These are phyloP conservation scores for Amanita pallidorosea DNA, from an alignment of 768 basidiomycete species.

Conservation along the genomic window DNA sequence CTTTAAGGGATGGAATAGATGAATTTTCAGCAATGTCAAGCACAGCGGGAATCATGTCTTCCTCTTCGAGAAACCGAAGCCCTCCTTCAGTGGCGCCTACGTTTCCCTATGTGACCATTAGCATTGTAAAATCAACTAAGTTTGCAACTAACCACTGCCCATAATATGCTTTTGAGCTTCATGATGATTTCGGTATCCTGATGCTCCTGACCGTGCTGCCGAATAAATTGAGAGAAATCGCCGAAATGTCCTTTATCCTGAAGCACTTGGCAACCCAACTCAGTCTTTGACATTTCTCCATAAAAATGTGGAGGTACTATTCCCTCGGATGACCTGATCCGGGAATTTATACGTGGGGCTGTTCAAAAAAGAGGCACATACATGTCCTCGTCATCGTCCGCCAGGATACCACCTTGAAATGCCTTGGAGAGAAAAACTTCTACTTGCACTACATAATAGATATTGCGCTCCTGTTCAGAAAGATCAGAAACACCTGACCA, in stretches of 20 bases:
- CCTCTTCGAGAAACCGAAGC: constrained; percentile 90
- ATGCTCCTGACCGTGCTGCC: constrained; percentile 76
- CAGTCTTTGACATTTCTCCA: constrained; percentile 95
- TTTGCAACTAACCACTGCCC: constrained; percentile 81
- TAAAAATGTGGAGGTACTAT: constrained; percentile 94
- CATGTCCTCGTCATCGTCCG: constrained; percentile 60
- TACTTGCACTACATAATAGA: constrained; percentile 87
- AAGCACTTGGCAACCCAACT: constrained; percentile 85
- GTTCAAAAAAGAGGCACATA: constrained; percentile 14
- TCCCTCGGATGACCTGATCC: constrained; percentile 62
- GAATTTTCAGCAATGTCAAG: constrained; percentile 89
- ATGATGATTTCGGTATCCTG: constrained; percentile 76
- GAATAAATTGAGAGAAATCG: constrained; percentile 86
- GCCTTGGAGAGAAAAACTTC: constrained; percentile 84
- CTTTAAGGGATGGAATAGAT: constrained; percentile 81
- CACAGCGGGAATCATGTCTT: constrained; percentile 85
- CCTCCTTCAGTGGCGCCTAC: constrained; percentile 87
- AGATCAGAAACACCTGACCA: neutral
- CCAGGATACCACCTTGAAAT: constrained; percentile 43
- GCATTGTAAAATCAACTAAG: neutral
- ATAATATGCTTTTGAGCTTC: constrained; percentile 90
- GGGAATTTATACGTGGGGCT: neutral
- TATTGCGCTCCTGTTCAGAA: constrained; percentile 73
- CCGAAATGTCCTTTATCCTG: constrained; percentile 85
- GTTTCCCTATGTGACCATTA: constrained; percentile 55